phyloP scores from a whole-genome alignment of 495 filamentous ascomycete genomes.

The Penicillium mononematosum region DNA sequence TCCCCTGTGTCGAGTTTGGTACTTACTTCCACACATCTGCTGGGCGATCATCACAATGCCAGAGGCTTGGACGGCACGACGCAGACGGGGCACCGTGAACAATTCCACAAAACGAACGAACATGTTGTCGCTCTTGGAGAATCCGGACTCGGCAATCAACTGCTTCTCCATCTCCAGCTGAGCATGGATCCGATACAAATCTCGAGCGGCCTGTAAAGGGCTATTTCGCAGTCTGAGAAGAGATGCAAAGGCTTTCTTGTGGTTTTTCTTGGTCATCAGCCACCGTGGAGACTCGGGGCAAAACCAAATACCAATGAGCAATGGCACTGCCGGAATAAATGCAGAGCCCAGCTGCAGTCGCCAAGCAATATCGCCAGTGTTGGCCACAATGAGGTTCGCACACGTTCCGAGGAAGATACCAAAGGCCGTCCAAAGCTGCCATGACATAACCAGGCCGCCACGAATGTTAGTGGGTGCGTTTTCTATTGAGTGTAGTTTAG shows the following conservation, averaged over 20 bases:
- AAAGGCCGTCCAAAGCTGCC: slow-evolving; percentile 86
- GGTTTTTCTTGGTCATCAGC: slow-evolving; percentile 62
- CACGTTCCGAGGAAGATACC: slow-evolving; percentile 72
- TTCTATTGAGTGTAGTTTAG: slow-evolving; percentile 38
- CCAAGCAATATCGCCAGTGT: slow-evolving; percentile 62
- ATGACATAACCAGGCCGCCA: slow-evolving; percentile 79
- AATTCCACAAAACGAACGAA: slow-evolving; percentile 53
- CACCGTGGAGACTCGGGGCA: slow-evolving; percentile 59
- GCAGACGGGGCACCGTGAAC: slow-evolving; percentile 56
- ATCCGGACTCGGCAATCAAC: slow-evolving; percentile 31
- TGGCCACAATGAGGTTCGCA: slow-evolving; percentile 66
- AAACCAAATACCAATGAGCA: slow-evolving; percentile 63
- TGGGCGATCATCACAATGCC: slow-evolving; percentile 71
- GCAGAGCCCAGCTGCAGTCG: slow-evolving; percentile 76
- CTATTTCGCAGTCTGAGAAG: slow-evolving; percentile 61
- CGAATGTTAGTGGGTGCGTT: slow-evolving; percentile 71
- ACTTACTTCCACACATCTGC: slow-evolving; percentile 76
- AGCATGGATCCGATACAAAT: slow-evolving; percentile 72
- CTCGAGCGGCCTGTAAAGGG: slow-evolving; percentile 68
- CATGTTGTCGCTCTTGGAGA: slow-evolving; percentile 32
- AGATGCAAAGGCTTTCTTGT: slow-evolving; percentile 61
- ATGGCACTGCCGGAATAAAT: slow-evolving; percentile 71
- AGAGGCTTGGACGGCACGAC: slow-evolving; percentile 55
- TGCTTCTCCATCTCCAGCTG: slow-evolving; percentile 45
- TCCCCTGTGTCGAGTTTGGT: background rate